Base-by-base conservation (phyloP, 768 basidiomycete genomes). In the Russula lepida region DNA sequence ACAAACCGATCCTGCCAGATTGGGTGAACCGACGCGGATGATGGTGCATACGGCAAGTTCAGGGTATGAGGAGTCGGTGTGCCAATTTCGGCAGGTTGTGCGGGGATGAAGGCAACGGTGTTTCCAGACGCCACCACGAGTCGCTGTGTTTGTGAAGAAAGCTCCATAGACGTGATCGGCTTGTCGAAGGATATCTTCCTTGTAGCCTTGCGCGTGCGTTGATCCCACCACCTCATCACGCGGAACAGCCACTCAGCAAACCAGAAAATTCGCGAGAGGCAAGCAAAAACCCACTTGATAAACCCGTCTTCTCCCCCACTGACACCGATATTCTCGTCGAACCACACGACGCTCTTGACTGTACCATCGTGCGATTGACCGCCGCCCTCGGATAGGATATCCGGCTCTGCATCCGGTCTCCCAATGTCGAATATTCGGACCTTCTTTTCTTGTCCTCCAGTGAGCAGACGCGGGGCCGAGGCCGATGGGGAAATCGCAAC, bases 391-490 rank as follows among this genome's bases (percentile, higher is more conserved):
- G 77, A 78, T 57, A 97, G 81, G 66, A 92, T 82, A 67, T 89
- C 83, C 23, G 93, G 90, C 63, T 92, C 90, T 28, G 90, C 90
- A 67, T 95, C 92, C 49, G 93, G 89, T 51, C 86, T 78, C 56
- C 77, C 77, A 46, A 99, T 81, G 74, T 98, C 92, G 71, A 97
- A 99, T 70, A 98, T 84, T 65, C 97, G 82, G 54, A 95, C 89
- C 75, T 92, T 95, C 81, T 98, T 98, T 74, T 98, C 97, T 75
- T 98, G 89, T 1, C 95, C 95, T 54, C 95, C 95, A 23, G 90
- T 92, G 60, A 95, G 79, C 60, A 95, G 79, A 72, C 84, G 86
- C 5, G 80, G 77, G 23, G 81, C 74, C 54, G 80, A 78, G 21
- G 81, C 74, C 52, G 75, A 74, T 6, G 89, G 85, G 30, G 92